These are phyloP conservation scores for Effrenium voratum DNA, from an alignment of 73 alveolate species.

Conservation along the genomic window DNA sequence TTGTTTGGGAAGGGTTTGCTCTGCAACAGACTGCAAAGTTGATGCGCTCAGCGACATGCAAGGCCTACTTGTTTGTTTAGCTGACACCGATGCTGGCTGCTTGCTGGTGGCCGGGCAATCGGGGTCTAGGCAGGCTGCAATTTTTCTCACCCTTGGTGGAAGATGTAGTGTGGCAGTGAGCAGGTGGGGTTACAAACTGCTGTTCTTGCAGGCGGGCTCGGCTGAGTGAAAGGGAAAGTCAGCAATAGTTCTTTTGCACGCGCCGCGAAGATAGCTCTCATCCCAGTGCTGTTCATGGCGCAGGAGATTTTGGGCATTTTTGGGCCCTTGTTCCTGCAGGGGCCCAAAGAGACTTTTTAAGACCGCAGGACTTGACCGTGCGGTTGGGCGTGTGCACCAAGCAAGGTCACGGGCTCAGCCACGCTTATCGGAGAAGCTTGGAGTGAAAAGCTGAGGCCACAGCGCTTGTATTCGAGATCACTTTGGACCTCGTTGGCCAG, in stretches of 20 bases:
- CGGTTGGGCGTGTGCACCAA: constrained; percentile 61
- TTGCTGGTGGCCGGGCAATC: constrained; percentile 87
- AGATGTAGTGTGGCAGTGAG: no score
- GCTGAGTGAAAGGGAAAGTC: no score
- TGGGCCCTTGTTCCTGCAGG: not conserved
- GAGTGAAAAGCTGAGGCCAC: constrained; percentile 38
- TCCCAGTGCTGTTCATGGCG: not conserved
- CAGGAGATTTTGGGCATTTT: no score
- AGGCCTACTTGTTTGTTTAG: constrained; percentile 48
- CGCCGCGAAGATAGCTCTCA: no score
- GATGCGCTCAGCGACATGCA: no score
- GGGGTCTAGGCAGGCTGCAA: constrained; percentile 40
- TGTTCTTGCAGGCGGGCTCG: no score
- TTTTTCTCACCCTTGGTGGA: no score
- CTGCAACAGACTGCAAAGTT: no score
- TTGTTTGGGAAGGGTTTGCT: not conserved
- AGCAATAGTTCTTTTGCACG: no score
- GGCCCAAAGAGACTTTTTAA: no score
- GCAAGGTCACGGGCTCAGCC: constrained; percentile 7
- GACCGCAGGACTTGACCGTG: constrained; percentile 57
- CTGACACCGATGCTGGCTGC: constrained; percentile 92
- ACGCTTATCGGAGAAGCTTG: not conserved
- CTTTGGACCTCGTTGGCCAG: constrained; percentile 67
- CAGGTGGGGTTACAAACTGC: no score
- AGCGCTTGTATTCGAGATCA: constrained; percentile 86